phyloP scores from a whole-genome alignment of 192 early-diverging fungal species.

The Entomortierella parvispora region DNA sequence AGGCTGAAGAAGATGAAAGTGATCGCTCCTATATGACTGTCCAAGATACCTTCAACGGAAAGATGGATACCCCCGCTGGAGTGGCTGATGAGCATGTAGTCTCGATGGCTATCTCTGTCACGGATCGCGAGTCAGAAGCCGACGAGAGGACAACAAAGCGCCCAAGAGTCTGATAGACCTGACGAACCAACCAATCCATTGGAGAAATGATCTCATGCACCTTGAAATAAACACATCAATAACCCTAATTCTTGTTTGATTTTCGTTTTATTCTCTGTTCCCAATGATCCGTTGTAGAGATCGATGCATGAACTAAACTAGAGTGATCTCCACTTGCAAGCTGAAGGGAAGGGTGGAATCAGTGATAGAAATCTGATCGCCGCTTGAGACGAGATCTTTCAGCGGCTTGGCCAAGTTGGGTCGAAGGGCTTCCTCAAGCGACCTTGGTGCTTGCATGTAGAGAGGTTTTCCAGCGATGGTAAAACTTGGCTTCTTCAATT shows the following conservation, averaged over 20 bases:
- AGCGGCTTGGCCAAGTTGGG: conserved; percentile 84
- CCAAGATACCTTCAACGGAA: conserved; percentile 23
- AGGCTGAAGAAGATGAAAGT: conserved; percentile 28
- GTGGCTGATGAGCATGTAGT: too few relatives aligned
- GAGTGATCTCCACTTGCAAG: conserved; percentile 22
- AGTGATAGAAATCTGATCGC: conserved; percentile 83
- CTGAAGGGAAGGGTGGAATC: conserved; percentile 78
- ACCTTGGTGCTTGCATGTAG: conserved; percentile 89
- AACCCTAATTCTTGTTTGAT: too few relatives aligned
- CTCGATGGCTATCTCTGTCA: too few relatives aligned
- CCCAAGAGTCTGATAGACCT: too few relatives aligned
- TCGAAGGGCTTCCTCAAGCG: conserved; percentile 82
- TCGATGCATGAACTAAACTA: too few relatives aligned
- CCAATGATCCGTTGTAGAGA: too few relatives aligned
- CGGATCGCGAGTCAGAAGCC: too few relatives aligned
- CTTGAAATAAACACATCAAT: too few relatives aligned
- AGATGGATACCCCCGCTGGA: neutral
- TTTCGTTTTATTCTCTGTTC: too few relatives aligned
- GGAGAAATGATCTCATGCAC: too few relatives aligned
- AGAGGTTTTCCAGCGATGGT: conserved; percentile 62
- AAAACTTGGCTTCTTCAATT: conserved; percentile 89
- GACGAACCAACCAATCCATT: too few relatives aligned
- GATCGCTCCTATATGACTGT: conserved; percentile 46
- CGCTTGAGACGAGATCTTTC: conserved; percentile 69
- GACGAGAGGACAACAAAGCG: too few relatives aligned